Conservation (phyloP, 2,329 filamentous ascomycete species). For the Herpotrichia juniperi region DNA sequence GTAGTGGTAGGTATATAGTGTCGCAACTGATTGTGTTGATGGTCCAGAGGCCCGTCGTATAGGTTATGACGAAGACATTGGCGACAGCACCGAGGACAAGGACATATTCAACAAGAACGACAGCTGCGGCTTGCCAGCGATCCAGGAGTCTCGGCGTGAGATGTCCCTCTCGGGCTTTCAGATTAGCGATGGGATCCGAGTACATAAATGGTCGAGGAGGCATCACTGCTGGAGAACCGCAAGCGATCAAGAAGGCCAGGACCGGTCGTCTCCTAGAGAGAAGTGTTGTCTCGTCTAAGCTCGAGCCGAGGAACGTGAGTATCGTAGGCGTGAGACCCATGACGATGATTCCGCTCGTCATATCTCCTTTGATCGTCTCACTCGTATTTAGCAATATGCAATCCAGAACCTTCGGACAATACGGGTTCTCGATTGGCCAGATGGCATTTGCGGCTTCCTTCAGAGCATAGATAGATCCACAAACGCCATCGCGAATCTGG, state of each 20-base stretch:
- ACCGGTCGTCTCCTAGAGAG: not conserved
- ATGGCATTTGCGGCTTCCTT: not conserved
- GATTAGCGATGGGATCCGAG: not conserved
- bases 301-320: constrained; percentile 23
- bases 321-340: constrained; percentile 37
- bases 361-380: not conserved
- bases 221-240: not conserved
- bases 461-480: not conserved
- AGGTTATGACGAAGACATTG: not conserved
- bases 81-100: not conserved
- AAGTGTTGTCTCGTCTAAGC: not conserved
- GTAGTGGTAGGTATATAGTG: not conserved
- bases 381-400: not conserved
- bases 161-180: not conserved
- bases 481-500: not conserved
- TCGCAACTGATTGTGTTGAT: not conserved
- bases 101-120: not conserved
- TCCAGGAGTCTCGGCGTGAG: not conserved
- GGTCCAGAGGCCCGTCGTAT: not conserved
- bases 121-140: not conserved
- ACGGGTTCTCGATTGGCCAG: no score
- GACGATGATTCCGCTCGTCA: constrained; percentile 9
- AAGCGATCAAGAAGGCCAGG: not conserved
- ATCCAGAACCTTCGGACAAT: not conserved
- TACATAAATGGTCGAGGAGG: not conserved